Conservation (phyloP, 2,329 filamentous ascomycete species). For the Geosmithia morbida region DNA sequence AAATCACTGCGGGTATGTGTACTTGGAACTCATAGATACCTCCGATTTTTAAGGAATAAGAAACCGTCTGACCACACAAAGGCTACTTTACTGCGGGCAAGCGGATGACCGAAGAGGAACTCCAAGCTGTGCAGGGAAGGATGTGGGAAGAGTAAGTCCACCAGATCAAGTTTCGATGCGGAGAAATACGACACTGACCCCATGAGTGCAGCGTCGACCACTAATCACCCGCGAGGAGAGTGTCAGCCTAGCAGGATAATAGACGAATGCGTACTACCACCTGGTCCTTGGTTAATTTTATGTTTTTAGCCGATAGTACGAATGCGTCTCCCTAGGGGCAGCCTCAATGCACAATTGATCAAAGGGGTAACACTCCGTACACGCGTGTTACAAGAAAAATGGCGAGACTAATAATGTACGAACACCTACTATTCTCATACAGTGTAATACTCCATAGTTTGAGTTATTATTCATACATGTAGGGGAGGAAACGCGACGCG, state of each 20-base stretch:
- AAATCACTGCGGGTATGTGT: constrained; percentile 77
- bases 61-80: constrained; percentile 10
- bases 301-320: background rate
- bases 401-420: background rate
- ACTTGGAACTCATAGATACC: too few relatives aligned
- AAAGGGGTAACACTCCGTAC: background rate
- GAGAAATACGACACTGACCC: background rate
- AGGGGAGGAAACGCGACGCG: background rate
- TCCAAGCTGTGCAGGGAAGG: constrained; percentile 73
- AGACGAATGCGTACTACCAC: background rate
- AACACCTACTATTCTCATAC: background rate
- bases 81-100: constrained; percentile 78
- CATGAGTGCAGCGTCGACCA: constrained; percentile 21
- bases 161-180: background rate
- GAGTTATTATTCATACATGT: background rate
- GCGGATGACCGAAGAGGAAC: constrained; percentile 74
- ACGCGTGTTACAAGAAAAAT: background rate
- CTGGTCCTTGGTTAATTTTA: background rate
- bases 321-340: background rate
- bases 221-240: constrained; percentile 1
- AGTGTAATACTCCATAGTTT: background rate
- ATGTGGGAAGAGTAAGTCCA: constrained; percentile 67
- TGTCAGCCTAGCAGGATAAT: background rate
- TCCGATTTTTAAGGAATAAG: background rate
- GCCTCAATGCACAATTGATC: background rate